A percentile compares a stretch with the other conserved stretches of the same genome.
Evolutionary conservation across 106 monocot genomes (phyloP).

Genomic region (Acorus calamus): DNA sequence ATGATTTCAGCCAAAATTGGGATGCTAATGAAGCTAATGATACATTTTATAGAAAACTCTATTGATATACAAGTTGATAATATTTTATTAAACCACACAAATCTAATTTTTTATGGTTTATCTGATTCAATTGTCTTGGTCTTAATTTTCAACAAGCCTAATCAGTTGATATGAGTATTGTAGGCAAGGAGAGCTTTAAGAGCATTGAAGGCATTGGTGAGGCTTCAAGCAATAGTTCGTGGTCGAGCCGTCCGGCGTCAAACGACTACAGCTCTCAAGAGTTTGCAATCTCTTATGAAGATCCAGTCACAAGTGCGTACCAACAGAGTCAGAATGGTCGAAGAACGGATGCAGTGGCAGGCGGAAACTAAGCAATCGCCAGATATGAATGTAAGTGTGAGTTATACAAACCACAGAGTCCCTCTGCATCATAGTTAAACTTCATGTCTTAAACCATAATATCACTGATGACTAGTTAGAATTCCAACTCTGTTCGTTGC

Average conservation of each 20-base stretch:
- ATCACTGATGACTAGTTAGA: too few relatives aligned
- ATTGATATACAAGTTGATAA: too few relatives aligned
- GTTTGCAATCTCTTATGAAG: slow-evolving; percentile 49
- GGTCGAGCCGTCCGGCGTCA: slow-evolving; percentile 46
- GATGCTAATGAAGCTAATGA: too few relatives aligned
- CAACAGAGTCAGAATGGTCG: slow-evolving; percentile 12
- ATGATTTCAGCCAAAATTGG: background rate
- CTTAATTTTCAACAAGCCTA: background rate
- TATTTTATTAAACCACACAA: background rate
- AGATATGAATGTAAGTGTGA: slow-evolving; percentile 4
- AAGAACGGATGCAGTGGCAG: slow-evolving; percentile 6
- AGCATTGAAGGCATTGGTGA: slow-evolving; percentile 50
- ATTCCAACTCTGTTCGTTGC: too few relatives aligned
- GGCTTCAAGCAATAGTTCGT: slow-evolving; percentile 54
- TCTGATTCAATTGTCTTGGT: background rate
- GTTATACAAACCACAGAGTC: background rate
- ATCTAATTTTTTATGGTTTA: background rate
- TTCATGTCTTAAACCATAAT: too few relatives aligned
- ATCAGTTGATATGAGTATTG: background rate
- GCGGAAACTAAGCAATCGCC: slow-evolving; percentile 3
- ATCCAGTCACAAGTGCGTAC: slow-evolving; percentile 36
- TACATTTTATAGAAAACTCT: too few relatives aligned
- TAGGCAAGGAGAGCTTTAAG: slow-evolving; percentile 51
- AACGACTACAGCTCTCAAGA: slow-evolving; percentile 26
- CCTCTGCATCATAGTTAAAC: too few relatives aligned